Conservation (phyloP, 129 eudicot genomes). For the Smallanthus sonchifolius region DNA sequence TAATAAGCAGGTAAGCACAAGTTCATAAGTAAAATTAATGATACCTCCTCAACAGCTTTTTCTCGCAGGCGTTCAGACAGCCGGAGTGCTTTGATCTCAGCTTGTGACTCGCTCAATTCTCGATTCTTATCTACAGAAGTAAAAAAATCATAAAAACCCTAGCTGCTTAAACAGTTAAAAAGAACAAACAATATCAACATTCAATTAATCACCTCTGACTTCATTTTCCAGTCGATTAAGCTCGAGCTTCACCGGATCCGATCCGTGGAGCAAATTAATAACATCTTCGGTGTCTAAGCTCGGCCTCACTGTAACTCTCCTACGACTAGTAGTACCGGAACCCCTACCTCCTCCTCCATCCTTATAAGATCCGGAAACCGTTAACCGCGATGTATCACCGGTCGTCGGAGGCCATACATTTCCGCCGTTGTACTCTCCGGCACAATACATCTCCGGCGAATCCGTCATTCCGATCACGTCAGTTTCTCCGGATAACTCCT, state of each 20-base stretch:
- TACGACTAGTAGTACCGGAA: slow-evolving; percentile 36
- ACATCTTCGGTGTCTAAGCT: slow-evolving; percentile 84
- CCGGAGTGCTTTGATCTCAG: slow-evolving; percentile 71
- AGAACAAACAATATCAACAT: slow-evolving; percentile 5
- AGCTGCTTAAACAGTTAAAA: background rate
- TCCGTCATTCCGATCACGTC: slow-evolving; percentile 30
- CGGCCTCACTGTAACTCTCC: slow-evolving; percentile 64
- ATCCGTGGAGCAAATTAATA: slow-evolving; percentile 75
- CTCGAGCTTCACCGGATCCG: slow-evolving; percentile 98
- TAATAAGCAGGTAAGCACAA: background rate
- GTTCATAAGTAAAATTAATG: background rate
- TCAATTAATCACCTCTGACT: slow-evolving; percentile 66
- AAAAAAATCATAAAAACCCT: slow-evolving; percentile 14
- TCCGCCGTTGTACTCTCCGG: slow-evolving; percentile 45
- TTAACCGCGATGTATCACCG: slow-evolving; percentile 35
- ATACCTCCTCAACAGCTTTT: slow-evolving; percentile 90
- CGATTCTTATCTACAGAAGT: slow-evolving; percentile 66
- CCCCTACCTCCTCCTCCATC: slow-evolving; percentile 39
- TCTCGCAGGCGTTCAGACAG: slow-evolving; percentile 71
- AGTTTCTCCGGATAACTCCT: slow-evolving; percentile 52
- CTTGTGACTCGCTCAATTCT: slow-evolving; percentile 69
- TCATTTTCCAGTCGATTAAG: slow-evolving; percentile 94
- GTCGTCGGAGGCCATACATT: slow-evolving; percentile 38
- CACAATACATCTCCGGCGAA: slow-evolving; percentile 32
- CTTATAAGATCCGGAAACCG: slow-evolving; percentile 48